Evolutionary conservation across 2,329 filamentous ascomycete species (phyloP), one percentile per base, ranked within the genome.

Genomic region (Colletotrichum eleusines): DNA sequence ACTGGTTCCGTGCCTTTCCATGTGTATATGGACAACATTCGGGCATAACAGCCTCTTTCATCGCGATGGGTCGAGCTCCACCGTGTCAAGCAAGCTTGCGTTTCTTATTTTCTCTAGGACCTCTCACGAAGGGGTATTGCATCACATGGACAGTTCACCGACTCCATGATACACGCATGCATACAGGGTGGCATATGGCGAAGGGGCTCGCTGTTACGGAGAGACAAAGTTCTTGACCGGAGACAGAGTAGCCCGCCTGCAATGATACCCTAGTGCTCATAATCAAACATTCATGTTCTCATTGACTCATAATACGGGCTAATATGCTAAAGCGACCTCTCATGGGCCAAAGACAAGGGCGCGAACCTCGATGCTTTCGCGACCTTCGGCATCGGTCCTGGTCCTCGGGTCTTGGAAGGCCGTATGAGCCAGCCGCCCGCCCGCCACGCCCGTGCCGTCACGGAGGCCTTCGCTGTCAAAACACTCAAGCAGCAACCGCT

Each of bases 361-460:
- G 75, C 95, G 87, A 20, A 97, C 92, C 81, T 98, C 95, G 78
- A 98, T 97, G 78, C 94, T 97, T 84, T 97, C 93, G 74, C 94
- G 87, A 0, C 88, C 88, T 73, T 90, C 89, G 5, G 92, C 93
- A 55, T 91, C 92, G 23, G 85, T 82, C 3, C 90, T 88, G 1
- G 92, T 94, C 71, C 91, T 84, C 2, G 92, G 91, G 78, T 97
- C 92, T 48, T 86, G 84, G 80, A 97, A 98, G 0, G 94, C 94
- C 12, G 91, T 91, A 81, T 97, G 94, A 18, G 94, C 90, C 58
- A 89, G 82, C 60, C 88, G 80, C 0, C 89, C 88, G 20, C 87
- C 88, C 48, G 80, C 80, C 67, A 88, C 89, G 46, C 76, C 78
- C 0, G 82, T 82, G 0, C 82, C 85, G 5, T 83, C 80, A 77